Conservation (phyloP, 169 alveolate genomes). For the Theileria annulata region DNA sequence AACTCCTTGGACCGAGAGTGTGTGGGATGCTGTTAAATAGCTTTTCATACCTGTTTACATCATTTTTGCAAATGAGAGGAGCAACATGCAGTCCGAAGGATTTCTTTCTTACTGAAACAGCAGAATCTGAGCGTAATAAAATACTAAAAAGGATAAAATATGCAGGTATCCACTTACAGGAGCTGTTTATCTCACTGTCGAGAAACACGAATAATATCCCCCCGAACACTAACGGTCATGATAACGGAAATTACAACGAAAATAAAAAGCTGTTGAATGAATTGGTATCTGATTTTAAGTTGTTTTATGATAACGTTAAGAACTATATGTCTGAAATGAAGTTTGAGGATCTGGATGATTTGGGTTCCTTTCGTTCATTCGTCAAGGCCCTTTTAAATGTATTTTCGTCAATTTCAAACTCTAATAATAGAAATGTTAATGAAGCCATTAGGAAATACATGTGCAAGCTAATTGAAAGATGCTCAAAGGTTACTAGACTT, state of each 20-base stretch:
- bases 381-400: background rate
- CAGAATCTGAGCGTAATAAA: conserved; percentile 80
- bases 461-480: background rate
- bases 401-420: background rate
- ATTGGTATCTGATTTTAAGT: background rate
- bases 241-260: too few relatives aligned
- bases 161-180: conserved; percentile 73
- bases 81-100: conserved; percentile 94
- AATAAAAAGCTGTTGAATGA: background rate
- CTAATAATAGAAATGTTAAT: background rate
- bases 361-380: background rate
- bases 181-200: conserved; percentile 44
- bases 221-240: background rate
- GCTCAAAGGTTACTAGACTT: background rate
- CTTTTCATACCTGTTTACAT: conserved; percentile 89
- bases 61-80: conserved; percentile 90
- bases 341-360: background rate
- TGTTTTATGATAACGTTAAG: background rate
- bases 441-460: background rate
- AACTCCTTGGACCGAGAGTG: conserved; percentile 90
- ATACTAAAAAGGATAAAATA: conserved; percentile 70
- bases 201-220: background rate
- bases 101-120: conserved; percentile 83
- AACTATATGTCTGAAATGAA: background rate
- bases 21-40: conserved; percentile 91